Percentiles rank a stretch among this genome's conserved stretches.
Conservation (phyloP, 257 asterid genomes). For the Solanum corneliomulleri region DNA sequence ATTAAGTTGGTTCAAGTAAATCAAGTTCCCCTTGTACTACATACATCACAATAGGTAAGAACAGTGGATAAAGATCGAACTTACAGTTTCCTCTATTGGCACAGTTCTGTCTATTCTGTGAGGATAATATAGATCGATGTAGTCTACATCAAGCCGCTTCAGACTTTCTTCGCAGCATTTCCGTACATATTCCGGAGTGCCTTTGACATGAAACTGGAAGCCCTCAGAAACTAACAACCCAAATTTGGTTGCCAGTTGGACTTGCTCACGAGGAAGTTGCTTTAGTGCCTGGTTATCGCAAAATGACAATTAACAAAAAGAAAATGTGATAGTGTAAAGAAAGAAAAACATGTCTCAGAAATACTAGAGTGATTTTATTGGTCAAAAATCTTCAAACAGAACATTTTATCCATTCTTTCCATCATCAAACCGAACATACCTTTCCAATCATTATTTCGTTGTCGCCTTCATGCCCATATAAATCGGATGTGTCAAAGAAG, state of each 20-base stretch:
- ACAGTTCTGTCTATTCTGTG: constrained; percentile 34
- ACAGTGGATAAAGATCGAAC: neutral
- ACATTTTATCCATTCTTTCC: neutral
- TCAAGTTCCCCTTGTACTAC: neutral
- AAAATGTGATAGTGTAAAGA: neutral
- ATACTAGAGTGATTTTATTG: neutral
- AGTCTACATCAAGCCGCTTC: constrained; percentile 35
- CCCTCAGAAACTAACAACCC: neutral
- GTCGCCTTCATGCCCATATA: constrained; percentile 21
- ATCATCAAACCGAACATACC: constrained; percentile 9
- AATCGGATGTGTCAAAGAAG: constrained; percentile 33
- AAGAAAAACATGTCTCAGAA: neutral
- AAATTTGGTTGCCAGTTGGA: constrained; percentile 28
- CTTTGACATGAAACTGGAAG: neutral
- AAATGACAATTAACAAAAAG: neutral
- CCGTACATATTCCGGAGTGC: constrained; percentile 29
- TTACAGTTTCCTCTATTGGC: constrained; percentile 54
- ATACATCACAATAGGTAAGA: neutral
- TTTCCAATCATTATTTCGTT: constrained; percentile 49
- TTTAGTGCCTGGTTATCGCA: constrained; percentile 20
- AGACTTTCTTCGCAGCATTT: constrained; percentile 41
- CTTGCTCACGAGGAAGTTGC: constrained; percentile 19
- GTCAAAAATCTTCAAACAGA: neutral
- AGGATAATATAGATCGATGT: constrained; percentile 45
- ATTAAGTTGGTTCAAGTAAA: neutral